phyloP scores from a whole-genome alignment of 352 stramenopile species.

The Phytophthora brassicae region DNA sequence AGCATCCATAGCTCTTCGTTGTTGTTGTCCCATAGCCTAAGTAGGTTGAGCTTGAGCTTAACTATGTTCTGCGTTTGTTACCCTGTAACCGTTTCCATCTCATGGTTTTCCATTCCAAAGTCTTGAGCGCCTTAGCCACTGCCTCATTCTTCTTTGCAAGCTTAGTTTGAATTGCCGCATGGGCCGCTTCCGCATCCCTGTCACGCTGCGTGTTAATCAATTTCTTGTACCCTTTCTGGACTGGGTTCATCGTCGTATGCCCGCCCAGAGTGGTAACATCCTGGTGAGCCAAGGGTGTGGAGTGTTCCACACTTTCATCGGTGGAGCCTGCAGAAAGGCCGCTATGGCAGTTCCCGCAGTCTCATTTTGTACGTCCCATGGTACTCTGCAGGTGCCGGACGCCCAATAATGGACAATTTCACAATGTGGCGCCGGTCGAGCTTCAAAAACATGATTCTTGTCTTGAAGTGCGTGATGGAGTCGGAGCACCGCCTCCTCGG shows the following conservation, averaged over 20 bases:
- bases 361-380: no score
- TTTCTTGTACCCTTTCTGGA: background rate
- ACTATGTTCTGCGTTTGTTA: slow-evolving; percentile 1
- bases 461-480: no score
- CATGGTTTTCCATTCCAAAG: background rate
- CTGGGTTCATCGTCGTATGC: slow-evolving; percentile 1
- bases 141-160: background rate
- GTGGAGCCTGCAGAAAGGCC: no score
- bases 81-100: background rate
- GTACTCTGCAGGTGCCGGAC: no score
- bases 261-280: background rate
- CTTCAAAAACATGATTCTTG: no score
- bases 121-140: no score
- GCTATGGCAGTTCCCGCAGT: no score
- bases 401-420: no score
- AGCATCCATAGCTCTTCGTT: background rate
- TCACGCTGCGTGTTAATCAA: background rate
- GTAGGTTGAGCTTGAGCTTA: background rate
- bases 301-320: background rate
- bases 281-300: background rate
- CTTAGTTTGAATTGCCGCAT: background rate
- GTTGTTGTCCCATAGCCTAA: background rate
- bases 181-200: background rate
- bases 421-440: no score
- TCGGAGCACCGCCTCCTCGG: no score